Base-by-base conservation (phyloP, 306 rosid genomes). In the Pyrus betulifolia region DNA sequence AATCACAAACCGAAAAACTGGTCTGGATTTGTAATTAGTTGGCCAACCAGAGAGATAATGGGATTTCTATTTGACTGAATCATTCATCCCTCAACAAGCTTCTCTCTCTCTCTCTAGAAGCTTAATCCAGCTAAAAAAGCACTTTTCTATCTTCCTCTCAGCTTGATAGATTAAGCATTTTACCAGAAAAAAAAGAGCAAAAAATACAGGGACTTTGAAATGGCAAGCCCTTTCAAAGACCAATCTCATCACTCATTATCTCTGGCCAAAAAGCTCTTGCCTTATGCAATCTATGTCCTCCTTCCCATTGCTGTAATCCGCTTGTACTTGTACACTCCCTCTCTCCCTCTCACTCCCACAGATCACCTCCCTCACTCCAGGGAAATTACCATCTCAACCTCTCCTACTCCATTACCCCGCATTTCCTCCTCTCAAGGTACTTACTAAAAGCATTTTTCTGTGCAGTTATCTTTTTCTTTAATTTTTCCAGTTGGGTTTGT, bases 281-380 rank as follows among this genome's bases (percentile, higher is more conserved):
- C 90, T 4, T 91, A 87, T 83, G 40, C 83, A 45, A 74, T 93
- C 62, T 93, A 81, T 63, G 88, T 89, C 75, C 66, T 91, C 7
- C 85, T 90, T 69, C 97, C 97, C 46, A 2, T 93, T 22, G 91
- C 86, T 71, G 80, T 93, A 14, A 69, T 93, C 77, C 87, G 94
- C 12, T 81, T 93, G 2, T 93, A 79, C 77, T 84, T 87, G 8
- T 84, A 85, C 84, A 91, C 96, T 60, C 74, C 87, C 4, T 76
- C 78, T 28, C 76, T 86, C 68, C 89, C 85, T 64, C 52, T 64
- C 3, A 71, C 85, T 21, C 67, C 90, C 57, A 63, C 80, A 31
- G 71, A 85, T 60, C 87, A 72, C 11, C 79, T 84, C 30, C 79
- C 90, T 7, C 77, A 60, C 30, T 67, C 89, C 65, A 64, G 55